Evolutionary conservation across 768 basidiomycete species (phyloP).

Genomic region (Pholiota conissans): DNA sequence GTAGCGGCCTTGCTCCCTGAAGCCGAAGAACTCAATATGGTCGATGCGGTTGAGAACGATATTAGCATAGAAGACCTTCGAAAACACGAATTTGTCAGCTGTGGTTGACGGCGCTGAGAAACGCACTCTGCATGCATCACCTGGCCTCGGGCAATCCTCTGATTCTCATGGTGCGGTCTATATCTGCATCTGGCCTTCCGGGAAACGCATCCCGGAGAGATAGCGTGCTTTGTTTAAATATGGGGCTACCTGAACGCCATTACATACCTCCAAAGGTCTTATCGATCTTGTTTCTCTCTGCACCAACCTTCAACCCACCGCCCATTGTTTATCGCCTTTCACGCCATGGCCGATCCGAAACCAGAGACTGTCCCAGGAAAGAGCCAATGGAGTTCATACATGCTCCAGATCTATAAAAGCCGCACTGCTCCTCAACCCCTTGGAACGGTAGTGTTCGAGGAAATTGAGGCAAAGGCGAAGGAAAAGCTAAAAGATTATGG

Average conservation of each 20-base stretch:
- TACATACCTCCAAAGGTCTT: background rate
- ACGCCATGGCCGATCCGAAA: background rate
- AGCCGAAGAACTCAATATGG: no score
- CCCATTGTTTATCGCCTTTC: background rate
- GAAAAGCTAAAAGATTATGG: conserved; percentile 59
- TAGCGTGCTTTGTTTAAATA: conserved; percentile 1
- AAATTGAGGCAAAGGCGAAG: conserved; percentile 66
- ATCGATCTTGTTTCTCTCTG: background rate
- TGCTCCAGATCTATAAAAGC: conserved; percentile 37
- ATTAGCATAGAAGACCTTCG: background rate
- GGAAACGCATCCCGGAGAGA: background rate
- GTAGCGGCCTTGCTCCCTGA: no score
- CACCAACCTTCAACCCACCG: background rate
- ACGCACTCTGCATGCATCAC: background rate
- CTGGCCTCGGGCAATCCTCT: background rate
- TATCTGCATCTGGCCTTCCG: background rate
- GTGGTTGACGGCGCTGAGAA: background rate
- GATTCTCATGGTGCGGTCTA: conserved; percentile 4
- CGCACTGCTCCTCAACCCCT: conserved; percentile 44
- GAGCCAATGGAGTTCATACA: conserved; percentile 41
- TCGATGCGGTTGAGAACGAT: background rate
- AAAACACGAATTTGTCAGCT: background rate
- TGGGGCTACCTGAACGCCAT: background rate
- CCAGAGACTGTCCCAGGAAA: background rate
- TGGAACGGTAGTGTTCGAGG: conserved; percentile 60